These are phyloP conservation scores for Juglanconis sp. DNA, from an alignment of 2,329 filamentous ascomycete species.

Conservation along the genomic window DNA sequence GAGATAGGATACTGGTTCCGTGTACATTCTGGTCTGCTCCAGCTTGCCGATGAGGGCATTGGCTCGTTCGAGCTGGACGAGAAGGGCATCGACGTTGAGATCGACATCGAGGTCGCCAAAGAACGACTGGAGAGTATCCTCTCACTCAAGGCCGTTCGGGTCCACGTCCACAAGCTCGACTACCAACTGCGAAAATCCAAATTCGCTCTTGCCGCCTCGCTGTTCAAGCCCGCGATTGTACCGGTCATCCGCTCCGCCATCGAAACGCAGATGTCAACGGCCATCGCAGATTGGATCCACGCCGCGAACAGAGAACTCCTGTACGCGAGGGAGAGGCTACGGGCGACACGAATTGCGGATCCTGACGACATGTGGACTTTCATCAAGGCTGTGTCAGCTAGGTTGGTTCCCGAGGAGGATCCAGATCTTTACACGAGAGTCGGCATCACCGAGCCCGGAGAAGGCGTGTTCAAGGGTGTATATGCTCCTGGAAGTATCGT, in stretches of 20 bases:
- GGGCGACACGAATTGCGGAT: conserved; percentile 79
- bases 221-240: conserved; percentile 79
- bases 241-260: conserved; percentile 76
- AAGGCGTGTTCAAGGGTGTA: conserved; percentile 70
- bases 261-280: conserved; percentile 71
- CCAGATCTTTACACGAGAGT: conserved; percentile 73
- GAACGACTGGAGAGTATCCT: conserved; percentile 79
- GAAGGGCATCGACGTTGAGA: conserved; percentile 78
- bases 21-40: conserved; percentile 71
- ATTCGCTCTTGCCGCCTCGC: conserved; percentile 74
- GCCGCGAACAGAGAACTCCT: conserved; percentile 80
- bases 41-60: conserved; percentile 77
- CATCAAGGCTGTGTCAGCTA: conserved; percentile 74
- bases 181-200: conserved; percentile 74
- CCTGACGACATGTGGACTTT: conserved; percentile 80
- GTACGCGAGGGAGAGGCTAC: conserved; percentile 80
- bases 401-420: conserved; percentile 68
- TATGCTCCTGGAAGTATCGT: conserved; percentile 89
- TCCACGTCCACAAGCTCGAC: conserved; percentile 81
- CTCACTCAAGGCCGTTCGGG: conserved; percentile 69
- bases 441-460: conserved; percentile 57
- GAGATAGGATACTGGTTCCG: conserved; percentile 90
- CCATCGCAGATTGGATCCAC: conserved; percentile 67
- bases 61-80: conserved; percentile 83
- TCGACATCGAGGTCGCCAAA: conserved; percentile 80